phyloP scores from a whole-genome alignment of 2,329 filamentous ascomycete genomes.

The Talaromyces funiculosus region DNA sequence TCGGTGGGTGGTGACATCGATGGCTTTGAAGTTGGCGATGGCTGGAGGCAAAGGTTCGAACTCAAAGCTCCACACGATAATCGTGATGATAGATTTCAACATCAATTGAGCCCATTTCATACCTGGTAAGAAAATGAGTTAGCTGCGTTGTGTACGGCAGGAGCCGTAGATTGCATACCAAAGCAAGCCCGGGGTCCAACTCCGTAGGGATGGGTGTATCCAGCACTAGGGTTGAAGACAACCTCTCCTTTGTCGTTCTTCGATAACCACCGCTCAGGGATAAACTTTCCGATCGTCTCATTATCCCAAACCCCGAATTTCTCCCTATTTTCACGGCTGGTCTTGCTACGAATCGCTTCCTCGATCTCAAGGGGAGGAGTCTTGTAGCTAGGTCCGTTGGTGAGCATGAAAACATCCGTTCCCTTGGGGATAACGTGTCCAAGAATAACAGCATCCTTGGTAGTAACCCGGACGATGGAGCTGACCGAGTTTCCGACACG shows the following conservation, averaged over 20 bases:
- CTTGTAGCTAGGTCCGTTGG: slow-evolving; percentile 30
- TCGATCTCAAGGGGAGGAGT: slow-evolving; percentile 21
- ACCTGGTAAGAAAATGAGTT: neutral
- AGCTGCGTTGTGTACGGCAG: neutral
- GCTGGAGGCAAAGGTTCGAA: neutral
- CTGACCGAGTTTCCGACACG: slow-evolving; percentile 27
- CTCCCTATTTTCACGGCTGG: neutral
- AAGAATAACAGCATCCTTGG: slow-evolving; percentile 36
- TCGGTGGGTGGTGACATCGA: neutral
- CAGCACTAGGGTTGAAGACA: neutral
- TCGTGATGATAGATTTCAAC: neutral
- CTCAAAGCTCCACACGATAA: neutral
- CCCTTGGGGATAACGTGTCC: slow-evolving; percentile 39
- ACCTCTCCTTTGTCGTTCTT: neutral
- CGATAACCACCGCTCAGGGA: neutral
- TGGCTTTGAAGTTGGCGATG: neutral
- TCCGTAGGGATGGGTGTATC: neutral
- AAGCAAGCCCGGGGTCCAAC: neutral
- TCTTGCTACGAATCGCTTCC: neutral
- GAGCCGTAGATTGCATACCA: neutral
- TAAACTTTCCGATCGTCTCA: neutral
- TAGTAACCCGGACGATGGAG: slow-evolving; percentile 25
- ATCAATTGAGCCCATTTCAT: neutral
- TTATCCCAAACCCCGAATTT: neutral
- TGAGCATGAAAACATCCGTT: slow-evolving; percentile 23